These are phyloP conservation scores for Rhynchospora breviuscula DNA, from an alignment of 176 grass and related monocot species.

Conservation along the genomic window DNA sequence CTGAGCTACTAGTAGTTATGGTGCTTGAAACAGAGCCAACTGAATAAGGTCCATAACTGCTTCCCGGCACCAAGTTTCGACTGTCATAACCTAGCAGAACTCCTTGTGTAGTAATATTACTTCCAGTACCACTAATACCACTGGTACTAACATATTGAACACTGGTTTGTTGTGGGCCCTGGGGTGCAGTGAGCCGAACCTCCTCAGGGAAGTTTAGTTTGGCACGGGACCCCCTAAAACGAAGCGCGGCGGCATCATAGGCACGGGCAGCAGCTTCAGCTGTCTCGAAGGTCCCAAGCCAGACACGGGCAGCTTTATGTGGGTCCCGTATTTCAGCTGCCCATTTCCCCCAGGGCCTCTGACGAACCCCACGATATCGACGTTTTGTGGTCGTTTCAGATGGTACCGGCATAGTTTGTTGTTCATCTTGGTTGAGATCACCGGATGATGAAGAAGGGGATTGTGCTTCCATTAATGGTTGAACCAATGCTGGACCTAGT, in stretches of 20 bases:
- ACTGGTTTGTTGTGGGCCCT: slow-evolving; percentile 6
- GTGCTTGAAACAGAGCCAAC: slow-evolving; percentile 19
- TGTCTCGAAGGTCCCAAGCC: slow-evolving; percentile 97
- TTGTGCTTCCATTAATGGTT: slow-evolving; percentile 43
- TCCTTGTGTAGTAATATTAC: background rate
- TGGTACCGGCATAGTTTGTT: background rate
- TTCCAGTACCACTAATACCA: background rate
- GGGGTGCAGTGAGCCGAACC: slow-evolving; percentile 42
- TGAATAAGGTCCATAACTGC: slow-evolving; percentile 17
- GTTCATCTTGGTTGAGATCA: slow-evolving; percentile 4
- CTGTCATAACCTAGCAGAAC: background rate
- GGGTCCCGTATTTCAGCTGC: slow-evolving; percentile 97
- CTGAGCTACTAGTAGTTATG: slow-evolving; percentile 8
- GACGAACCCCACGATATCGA: slow-evolving; percentile 81
- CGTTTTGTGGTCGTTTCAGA: slow-evolving; percentile 18
- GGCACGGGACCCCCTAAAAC: slow-evolving; percentile 81
- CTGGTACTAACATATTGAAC: slow-evolving; percentile 4
- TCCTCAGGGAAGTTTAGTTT: slow-evolving; percentile 99
- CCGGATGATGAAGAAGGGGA: slow-evolving; percentile 27
- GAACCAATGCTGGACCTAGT: background rate
- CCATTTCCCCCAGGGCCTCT: slow-evolving; percentile 99
- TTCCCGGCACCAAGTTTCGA: background rate
- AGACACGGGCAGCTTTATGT: slow-evolving; percentile 94
- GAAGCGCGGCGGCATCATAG: slow-evolving; percentile 87
- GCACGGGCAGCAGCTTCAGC: slow-evolving; percentile 94